A percentile compares a stretch with the other conserved stretches of the same genome.
Evolutionary conservation across 2,329 filamentous ascomycete genomes (phyloP).

Genomic region (Clathrospora elynae): DNA sequence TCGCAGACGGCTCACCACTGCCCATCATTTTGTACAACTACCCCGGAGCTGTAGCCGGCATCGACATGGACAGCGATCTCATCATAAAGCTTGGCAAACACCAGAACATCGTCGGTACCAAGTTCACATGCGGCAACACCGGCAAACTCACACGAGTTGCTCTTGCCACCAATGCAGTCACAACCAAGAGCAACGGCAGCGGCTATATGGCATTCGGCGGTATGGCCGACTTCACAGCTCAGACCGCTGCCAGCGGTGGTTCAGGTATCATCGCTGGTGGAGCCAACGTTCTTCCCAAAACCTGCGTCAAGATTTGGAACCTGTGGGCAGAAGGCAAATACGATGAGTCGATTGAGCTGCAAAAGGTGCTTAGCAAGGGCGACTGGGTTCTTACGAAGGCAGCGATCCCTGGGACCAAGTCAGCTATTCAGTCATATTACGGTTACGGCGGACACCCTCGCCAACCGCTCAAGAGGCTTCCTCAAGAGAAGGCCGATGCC

Average conservation of each 20-base stretch:
- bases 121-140: constrained; percentile 91
- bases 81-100: constrained; percentile 79
- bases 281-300: constrained; percentile 83
- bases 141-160: constrained; percentile 87
- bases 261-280: constrained; percentile 84
- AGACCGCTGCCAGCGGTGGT: constrained; percentile 78
- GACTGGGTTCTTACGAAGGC: constrained; percentile 85
- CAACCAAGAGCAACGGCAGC: constrained; percentile 56
- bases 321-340: constrained; percentile 73
- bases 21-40: constrained; percentile 92
- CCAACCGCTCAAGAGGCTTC: constrained; percentile 70
- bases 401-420: constrained; percentile 85
- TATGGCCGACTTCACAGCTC: constrained; percentile 84
- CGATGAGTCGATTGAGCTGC: constrained; percentile 74
- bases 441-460: constrained; percentile 81
- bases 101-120: constrained; percentile 84
- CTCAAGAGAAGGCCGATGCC: constrained; percentile 58
- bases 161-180: constrained; percentile 71
- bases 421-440: constrained; percentile 77
- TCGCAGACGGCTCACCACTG: constrained; percentile 75
- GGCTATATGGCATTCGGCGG: constrained; percentile 85
- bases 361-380: constrained; percentile 76
- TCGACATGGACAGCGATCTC: constrained; percentile 88
- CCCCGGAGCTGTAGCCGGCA: constrained; percentile 81
- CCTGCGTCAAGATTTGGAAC: constrained; percentile 78